A percentile compares a stretch with the other conserved stretches of the same genome.
Conservation (phyloP, 2,329 filamentous ascomycete species). For the Paecilomyces variotii region DNA sequence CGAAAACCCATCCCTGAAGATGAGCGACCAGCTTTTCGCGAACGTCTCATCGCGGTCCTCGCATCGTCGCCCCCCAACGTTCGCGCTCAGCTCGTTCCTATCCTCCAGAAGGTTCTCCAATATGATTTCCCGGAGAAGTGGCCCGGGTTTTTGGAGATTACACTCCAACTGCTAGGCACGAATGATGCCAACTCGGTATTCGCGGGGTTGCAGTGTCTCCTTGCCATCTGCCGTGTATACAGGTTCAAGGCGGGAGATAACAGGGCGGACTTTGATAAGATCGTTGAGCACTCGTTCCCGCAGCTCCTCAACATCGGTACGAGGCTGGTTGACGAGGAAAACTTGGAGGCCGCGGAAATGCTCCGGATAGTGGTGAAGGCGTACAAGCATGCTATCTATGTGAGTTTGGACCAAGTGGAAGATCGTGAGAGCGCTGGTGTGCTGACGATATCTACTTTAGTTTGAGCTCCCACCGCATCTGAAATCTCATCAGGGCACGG, state of each 20-base stretch:
- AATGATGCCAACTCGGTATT: slow-evolving; percentile 83
- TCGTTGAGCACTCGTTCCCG: slow-evolving; percentile 85
- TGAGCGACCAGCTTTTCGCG: slow-evolving; percentile 79
- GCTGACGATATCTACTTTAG: slow-evolving; percentile 42
- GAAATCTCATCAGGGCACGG: slow-evolving; percentile 71
- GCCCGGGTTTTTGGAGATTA: slow-evolving; percentile 91
- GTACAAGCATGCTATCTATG: slow-evolving; percentile 97
- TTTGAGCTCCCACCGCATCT: slow-evolving; percentile 77
- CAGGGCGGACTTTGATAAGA: slow-evolving; percentile 83
- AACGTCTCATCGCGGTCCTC: slow-evolving; percentile 81
- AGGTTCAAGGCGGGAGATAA: slow-evolving; percentile 83
- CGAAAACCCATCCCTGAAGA: slow-evolving; percentile 74
- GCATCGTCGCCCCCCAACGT: slow-evolving; percentile 72
- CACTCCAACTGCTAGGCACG: slow-evolving; percentile 76
- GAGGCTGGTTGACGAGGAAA: slow-evolving; percentile 81
- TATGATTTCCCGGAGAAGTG: slow-evolving; percentile 91
- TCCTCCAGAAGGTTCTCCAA: slow-evolving; percentile 92
- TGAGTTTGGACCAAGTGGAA: slow-evolving; percentile 39
- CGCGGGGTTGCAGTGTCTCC: slow-evolving; percentile 84
- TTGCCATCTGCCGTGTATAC: slow-evolving; percentile 93
- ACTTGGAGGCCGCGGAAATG: slow-evolving; percentile 93
- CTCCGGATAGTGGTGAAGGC: slow-evolving; percentile 89
- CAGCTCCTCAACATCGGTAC: slow-evolving; percentile 80
- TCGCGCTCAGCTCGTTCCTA: slow-evolving; percentile 85
- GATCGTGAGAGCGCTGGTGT: slow-evolving; percentile 5